A percentile compares a stretch with the other conserved stretches of the same genome.
phyloP scores from a whole-genome alignment of 2,329 filamentous ascomycete genomes.

The Lasiodiplodia theobromae region DNA sequence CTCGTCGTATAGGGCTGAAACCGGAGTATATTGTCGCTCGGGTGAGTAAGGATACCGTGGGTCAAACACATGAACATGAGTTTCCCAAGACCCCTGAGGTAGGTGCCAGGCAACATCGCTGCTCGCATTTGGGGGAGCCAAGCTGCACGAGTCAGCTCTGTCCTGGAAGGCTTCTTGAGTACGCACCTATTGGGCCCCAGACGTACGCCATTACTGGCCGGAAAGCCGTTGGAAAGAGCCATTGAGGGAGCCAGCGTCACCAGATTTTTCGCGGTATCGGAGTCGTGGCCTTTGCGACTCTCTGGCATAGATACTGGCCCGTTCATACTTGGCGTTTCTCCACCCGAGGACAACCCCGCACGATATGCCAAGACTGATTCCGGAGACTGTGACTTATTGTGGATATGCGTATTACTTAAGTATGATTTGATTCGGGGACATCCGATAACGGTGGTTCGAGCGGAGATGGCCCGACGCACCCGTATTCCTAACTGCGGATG shows the following conservation, averaged over 20 bases:
- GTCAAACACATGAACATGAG: slow-evolving; percentile 10
- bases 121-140: neutral
- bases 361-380: neutral
- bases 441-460: neutral
- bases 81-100: neutral
- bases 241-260: neutral
- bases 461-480: neutral
- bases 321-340: neutral
- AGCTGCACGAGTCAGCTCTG: neutral
- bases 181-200: neutral
- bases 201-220: neutral
- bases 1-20: neutral
- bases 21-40: neutral
- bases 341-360: neutral
- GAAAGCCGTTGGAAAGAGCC: neutral
- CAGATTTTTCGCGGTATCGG: neutral
- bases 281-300: neutral
- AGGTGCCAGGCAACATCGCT: neutral
- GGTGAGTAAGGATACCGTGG: neutral
- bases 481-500: neutral
- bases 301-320: neutral
- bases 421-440: neutral
- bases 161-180: neutral
- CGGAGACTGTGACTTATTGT: neutral
- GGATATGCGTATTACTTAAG: neutral